Percentiles rank a stretch among this genome's conserved stretches.
These are phyloP conservation scores for Paraphoma sp. DNA, from an alignment of 2,329 filamentous ascomycete species.

Conservation along the genomic window DNA sequence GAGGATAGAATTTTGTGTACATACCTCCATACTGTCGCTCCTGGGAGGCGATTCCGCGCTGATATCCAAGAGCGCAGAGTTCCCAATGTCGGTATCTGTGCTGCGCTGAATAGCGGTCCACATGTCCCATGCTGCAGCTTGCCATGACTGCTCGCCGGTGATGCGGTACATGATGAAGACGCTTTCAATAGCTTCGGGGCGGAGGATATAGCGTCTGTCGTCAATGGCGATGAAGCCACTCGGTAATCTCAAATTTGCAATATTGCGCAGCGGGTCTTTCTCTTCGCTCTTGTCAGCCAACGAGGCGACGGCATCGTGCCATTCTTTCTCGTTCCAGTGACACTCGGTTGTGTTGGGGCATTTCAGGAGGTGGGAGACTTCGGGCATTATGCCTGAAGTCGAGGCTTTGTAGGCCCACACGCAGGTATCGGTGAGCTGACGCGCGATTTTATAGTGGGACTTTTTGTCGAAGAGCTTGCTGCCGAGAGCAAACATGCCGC, in stretches of 20 bases:
- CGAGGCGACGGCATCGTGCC: conserved; percentile 51
- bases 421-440: conserved; percentile 65
- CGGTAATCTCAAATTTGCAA: conserved; percentile 50
- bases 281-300: conserved; percentile 30
- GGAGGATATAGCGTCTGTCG: conserved; percentile 56
- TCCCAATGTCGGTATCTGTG: conserved; percentile 54
- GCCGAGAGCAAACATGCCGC: conserved; percentile 68
- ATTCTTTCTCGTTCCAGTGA: conserved; percentile 61
- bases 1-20: not conserved
- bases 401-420: conserved; percentile 68
- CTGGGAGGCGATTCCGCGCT: conserved; percentile 46
- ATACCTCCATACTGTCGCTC: conserved; percentile 55
- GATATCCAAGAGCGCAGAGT: conserved; percentile 54
- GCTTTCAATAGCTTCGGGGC: conserved; percentile 67
- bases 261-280: conserved; percentile 42
- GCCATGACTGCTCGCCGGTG: conserved; percentile 59
- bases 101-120: conserved; percentile 53
- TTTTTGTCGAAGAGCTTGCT: conserved; percentile 63
- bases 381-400: conserved; percentile 67
- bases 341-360: conserved; percentile 55
- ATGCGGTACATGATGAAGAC: conserved; percentile 67
- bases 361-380: conserved; percentile 60
- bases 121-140: conserved; percentile 58
- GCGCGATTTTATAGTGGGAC: conserved; percentile 62
- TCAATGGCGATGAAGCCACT: conserved; percentile 53